Percentiles rank a stretch among this genome's conserved stretches.
phyloP scores from a whole-genome alignment of 2,329 filamentous ascomycete genomes.

The Epichloe amarillans region DNA sequence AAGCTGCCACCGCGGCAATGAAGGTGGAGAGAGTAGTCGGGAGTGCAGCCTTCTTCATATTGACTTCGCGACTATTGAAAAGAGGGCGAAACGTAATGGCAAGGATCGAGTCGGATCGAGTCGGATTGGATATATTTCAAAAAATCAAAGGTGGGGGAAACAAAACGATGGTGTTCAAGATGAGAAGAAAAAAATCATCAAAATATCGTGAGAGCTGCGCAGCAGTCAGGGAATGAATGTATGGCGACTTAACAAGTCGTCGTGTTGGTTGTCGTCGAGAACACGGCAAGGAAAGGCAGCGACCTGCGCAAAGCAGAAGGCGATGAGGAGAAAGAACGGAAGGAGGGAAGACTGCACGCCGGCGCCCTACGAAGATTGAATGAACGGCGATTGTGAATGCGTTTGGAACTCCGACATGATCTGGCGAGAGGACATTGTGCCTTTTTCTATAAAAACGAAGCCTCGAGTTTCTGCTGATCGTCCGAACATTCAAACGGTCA shows the following conservation, averaged over 20 bases:
- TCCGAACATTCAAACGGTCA: no score
- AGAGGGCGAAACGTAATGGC: neutral
- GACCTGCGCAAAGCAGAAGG: neutral
- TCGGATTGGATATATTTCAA: neutral
- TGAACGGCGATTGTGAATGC: no score
- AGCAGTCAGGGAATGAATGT: neutral
- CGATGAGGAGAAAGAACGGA: no score
- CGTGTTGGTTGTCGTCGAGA: neutral
- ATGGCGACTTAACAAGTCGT: neutral
- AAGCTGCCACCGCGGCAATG: neutral
- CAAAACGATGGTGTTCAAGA: neutral
- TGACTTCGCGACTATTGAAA: neutral
- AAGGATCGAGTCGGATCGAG: neutral
- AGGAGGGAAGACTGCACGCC: no score
- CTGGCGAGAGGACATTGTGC: no score
- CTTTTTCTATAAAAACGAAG: no score
- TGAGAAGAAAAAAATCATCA: neutral
- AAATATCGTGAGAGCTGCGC: neutral
- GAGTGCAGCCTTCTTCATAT: neutral
- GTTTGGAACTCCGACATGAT: no score
- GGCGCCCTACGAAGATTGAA: no score
- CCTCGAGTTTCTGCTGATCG: no score
- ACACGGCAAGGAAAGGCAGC: neutral
- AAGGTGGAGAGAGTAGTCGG: neutral
- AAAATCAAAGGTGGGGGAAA: neutral